Percentiles rank a stretch among this genome's conserved stretches.
Conservation (phyloP, 2,329 filamentous ascomycete genomes). For the Phaeosphaeria sp. region DNA sequence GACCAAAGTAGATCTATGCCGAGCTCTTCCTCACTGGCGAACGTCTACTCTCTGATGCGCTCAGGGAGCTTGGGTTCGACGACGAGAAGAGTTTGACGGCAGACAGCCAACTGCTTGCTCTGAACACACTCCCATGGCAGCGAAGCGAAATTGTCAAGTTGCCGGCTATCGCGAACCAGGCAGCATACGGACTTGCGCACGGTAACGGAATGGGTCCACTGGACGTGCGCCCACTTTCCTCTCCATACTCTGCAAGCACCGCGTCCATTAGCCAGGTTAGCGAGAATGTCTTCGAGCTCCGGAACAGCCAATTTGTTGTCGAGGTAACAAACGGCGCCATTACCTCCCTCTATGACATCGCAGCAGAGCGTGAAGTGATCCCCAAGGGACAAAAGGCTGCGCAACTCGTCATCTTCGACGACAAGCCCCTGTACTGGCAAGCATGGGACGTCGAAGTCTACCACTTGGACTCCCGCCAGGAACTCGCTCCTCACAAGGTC, state of each 20-base stretch:
- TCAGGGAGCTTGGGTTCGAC: slow-evolving; percentile 70
- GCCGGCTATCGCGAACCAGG: slow-evolving; percentile 48
- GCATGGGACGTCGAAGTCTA: slow-evolving; percentile 98
- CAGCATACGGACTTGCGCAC: slow-evolving; percentile 49
- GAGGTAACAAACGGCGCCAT: slow-evolving; percentile 78
- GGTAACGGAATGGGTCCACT: slow-evolving; percentile 55
- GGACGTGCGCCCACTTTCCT: slow-evolving; percentile 35
- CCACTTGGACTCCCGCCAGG: slow-evolving; percentile 85
- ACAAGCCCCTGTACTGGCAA: slow-evolving; percentile 97
- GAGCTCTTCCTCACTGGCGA: slow-evolving; percentile 80
- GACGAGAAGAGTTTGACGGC: slow-evolving; percentile 51
- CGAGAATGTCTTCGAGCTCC: slow-evolving; percentile 74
- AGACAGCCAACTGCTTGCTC: slow-evolving; percentile 61
- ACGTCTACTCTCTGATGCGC: slow-evolving; percentile 73
- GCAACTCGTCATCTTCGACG: slow-evolving; percentile 92
- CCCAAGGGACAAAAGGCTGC: slow-evolving; percentile 78
- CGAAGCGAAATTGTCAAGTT: slow-evolving; percentile 76
- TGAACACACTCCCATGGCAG: slow-evolving; percentile 90
- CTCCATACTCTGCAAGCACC: slow-evolving; percentile 31
- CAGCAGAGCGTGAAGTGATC: slow-evolving; percentile 78
- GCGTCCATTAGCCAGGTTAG: slow-evolving; percentile 59
- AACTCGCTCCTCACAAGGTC: slow-evolving; percentile 73
- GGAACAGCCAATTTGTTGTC: slow-evolving; percentile 79
- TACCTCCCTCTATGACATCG: slow-evolving; percentile 80
- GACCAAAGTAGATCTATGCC: slow-evolving; percentile 68